A percentile compares a stretch with the other conserved stretches of the same genome.
These are phyloP conservation scores for Ophiostoma quercus DNA, from an alignment of 2,329 filamentous ascomycete species.

Conservation along the genomic window DNA sequence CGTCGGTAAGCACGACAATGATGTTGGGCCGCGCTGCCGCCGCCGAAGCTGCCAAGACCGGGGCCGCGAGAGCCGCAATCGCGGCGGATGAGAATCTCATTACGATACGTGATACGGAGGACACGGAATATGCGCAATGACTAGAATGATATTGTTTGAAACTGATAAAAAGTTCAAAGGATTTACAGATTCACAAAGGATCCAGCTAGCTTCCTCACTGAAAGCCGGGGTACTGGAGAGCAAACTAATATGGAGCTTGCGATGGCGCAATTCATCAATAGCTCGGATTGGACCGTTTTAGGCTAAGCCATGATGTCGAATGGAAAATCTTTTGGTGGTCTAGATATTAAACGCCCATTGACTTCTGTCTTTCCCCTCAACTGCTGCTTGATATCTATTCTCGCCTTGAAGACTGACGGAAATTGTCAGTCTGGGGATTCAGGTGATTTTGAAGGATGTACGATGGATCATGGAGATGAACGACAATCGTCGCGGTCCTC, in stretches of 20 bases:
- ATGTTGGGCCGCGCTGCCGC: constrained; percentile 25
- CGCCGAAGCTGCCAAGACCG: neutral
- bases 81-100: neutral
- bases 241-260: neutral
- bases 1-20: constrained; percentile 56
- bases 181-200: neutral
- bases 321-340: neutral
- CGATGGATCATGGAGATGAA: neutral
- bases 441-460: neutral
- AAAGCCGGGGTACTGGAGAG: neutral
- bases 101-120: neutral
- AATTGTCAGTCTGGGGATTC: neutral
- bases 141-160: neutral
- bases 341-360: neutral
- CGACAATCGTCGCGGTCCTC: neutral
- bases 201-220: neutral
- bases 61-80: neutral
- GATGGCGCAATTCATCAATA: neutral
- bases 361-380: neutral
- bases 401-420: neutral
- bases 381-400: neutral
- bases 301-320: neutral
- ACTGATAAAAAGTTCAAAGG: neutral
- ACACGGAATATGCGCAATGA: neutral
- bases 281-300: neutral